Conservation (phyloP, 2,329 filamentous ascomycete species). For the Laburnicola sp. region DNA sequence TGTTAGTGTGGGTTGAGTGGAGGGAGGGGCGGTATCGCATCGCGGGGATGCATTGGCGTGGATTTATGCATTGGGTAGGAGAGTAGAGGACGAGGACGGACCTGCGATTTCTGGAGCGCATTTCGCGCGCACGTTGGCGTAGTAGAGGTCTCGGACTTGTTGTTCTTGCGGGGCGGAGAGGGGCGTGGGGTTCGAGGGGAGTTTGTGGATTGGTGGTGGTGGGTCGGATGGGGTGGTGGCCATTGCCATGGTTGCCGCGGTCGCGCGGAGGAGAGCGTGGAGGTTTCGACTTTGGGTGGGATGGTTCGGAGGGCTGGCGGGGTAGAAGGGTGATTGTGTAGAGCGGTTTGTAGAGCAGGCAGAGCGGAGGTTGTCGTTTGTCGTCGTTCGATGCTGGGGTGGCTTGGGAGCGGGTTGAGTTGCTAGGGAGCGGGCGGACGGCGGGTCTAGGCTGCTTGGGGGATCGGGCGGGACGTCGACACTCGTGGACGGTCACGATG, state of each 20-base stretch:
- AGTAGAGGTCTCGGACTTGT: slow-evolving; percentile 76
- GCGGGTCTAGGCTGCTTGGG: not conserved
- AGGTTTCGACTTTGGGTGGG: not conserved
- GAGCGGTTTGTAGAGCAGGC: slow-evolving; percentile 12
- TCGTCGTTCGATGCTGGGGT: slow-evolving; percentile 23
- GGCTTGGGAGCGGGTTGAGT: slow-evolving; percentile 53
- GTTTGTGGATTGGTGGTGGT: slow-evolving; percentile 18
- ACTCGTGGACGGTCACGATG: too few species aligned
- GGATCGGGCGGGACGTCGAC: too few species aligned
- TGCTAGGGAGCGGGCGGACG: slow-evolving; percentile 71
- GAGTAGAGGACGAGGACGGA: slow-evolving; percentile 23
- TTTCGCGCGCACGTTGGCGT: slow-evolving; percentile 77
- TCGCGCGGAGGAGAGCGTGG: slow-evolving; percentile 1
- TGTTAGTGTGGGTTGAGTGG: not conserved
- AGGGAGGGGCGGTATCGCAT: not conserved
- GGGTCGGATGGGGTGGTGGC: slow-evolving; percentile 19
- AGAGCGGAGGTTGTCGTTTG: slow-evolving; percentile 44
- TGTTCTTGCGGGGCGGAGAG: slow-evolving; percentile 69
- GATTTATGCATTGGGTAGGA: too few species aligned
- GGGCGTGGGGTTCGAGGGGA: slow-evolving; percentile 59
- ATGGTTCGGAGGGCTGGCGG: slow-evolving; percentile 1
- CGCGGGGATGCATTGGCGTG: too few species aligned
- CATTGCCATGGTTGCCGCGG: slow-evolving; percentile 21
- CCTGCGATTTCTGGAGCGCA: slow-evolving; percentile 67
- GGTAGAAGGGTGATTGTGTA: not conserved